These are phyloP conservation scores for Russula abietina DNA, from an alignment of 768 basidiomycete species.

Conservation along the genomic window DNA sequence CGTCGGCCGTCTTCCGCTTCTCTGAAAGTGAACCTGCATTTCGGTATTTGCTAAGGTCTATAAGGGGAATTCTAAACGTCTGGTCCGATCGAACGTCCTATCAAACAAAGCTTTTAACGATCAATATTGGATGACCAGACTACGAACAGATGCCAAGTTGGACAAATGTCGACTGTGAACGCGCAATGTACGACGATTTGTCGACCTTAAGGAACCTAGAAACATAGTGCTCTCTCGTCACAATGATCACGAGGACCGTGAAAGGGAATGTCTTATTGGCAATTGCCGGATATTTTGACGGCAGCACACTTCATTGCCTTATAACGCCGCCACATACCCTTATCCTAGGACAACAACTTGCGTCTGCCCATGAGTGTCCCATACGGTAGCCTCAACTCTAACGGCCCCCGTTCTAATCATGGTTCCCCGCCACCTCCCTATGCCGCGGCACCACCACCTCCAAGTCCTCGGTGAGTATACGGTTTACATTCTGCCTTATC, in stretches of 20 bases:
- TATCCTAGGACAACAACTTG: neutral
- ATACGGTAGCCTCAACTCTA: neutral
- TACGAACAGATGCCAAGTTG: constrained; percentile 8
- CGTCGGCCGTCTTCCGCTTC: constrained; percentile 55
- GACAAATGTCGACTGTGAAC: neutral
- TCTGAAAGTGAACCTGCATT: constrained; percentile 44
- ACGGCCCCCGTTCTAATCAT: neutral
- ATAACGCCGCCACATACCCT: neutral
- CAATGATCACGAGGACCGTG: neutral
- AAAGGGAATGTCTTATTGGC: neutral
- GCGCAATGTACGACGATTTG: neutral
- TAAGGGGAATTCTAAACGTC: constrained; percentile 53
- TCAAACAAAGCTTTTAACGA: neutral
- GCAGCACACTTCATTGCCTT: neutral
- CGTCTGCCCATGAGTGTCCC: neutral
- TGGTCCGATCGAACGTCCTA: constrained; percentile 36
- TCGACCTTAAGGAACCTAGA: constrained; percentile 2
- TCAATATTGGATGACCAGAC: neutral
- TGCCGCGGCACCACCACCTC: neutral
- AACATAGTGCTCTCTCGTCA: neutral
- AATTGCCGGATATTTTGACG: neutral
- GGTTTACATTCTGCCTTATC: neutral
- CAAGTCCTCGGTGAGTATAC: constrained; percentile 1
- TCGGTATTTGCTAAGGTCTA: constrained; percentile 70
- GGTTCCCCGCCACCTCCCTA: neutral